Conservation (phyloP, 2,329 filamentous ascomycete species). For the Atkinsonella texensis region DNA sequence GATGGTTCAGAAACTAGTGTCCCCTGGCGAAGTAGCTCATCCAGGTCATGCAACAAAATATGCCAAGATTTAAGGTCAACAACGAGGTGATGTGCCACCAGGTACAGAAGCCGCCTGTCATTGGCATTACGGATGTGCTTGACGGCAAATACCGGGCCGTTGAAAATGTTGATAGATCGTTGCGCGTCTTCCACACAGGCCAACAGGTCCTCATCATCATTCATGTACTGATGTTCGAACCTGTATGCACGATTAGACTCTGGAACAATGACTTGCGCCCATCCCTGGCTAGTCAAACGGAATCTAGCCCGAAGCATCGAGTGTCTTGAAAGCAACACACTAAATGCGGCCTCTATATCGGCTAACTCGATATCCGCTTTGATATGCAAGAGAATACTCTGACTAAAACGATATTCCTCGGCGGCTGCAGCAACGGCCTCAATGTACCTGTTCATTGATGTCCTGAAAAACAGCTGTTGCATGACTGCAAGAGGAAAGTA, state of each 20-base stretch:
- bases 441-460: conserved; percentile 26
- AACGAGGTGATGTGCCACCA: conserved; percentile 39
- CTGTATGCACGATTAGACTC: conserved; percentile 30
- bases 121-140: conserved; percentile 34
- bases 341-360: conserved; percentile 35
- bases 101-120: conserved; percentile 33
- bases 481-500: conserved; percentile 38
- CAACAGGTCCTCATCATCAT: conserved; percentile 29
- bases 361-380: conserved; percentile 27
- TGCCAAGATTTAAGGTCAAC: conserved; percentile 40
- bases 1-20: conserved; percentile 31
- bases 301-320: conserved; percentile 40
- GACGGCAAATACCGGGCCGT: conserved; percentile 37
- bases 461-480: conserved; percentile 42
- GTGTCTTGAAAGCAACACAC: conserved; percentile 36
- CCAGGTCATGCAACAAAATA: conserved; percentile 36
- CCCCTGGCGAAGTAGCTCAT: conserved; percentile 34
- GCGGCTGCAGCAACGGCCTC: conserved; percentile 17
- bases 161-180: conserved; percentile 32
- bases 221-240: conserved; percentile 29
- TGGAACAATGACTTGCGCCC: conserved; percentile 33
- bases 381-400: conserved; percentile 35
- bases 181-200: conserved; percentile 29
- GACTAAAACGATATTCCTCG: conserved; percentile 35
- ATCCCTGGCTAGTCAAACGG: conserved; percentile 23